Conservation (phyloP, 2,329 filamentous ascomycete genomes). For the Cercospora nicotianae region DNA sequence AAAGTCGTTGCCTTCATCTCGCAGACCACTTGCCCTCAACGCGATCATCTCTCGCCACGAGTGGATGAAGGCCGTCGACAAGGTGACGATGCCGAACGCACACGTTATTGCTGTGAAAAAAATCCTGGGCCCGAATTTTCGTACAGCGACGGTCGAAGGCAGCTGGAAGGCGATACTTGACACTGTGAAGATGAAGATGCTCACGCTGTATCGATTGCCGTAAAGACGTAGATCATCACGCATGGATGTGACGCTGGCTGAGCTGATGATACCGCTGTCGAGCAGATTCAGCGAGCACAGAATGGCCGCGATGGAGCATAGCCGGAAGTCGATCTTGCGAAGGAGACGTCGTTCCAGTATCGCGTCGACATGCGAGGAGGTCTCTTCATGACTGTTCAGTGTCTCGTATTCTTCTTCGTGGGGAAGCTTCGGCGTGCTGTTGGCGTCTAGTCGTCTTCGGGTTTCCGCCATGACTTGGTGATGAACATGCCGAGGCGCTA, state of each 20-base stretch:
- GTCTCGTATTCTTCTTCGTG: neutral
- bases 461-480: neutral
- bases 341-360: slow-evolving; percentile 51
- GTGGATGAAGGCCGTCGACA: slow-evolving; percentile 67
- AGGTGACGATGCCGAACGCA: slow-evolving; percentile 63
- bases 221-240: slow-evolving; percentile 62
- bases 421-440: neutral
- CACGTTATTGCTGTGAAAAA: slow-evolving; percentile 63
- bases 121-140: slow-evolving; percentile 62
- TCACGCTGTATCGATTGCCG: slow-evolving; percentile 66
- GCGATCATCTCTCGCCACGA: slow-evolving; percentile 71
- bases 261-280: slow-evolving; percentile 69
- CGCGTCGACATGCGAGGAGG: neutral
- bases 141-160: slow-evolving; percentile 66
- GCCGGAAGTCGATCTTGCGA: slow-evolving; percentile 64
- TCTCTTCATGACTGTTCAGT: neutral
- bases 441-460: neutral
- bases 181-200: slow-evolving; percentile 73
- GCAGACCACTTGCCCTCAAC: slow-evolving; percentile 50
- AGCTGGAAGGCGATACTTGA: slow-evolving; percentile 67
- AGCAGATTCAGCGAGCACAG: slow-evolving; percentile 68
- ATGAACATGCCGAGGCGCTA: neutral
- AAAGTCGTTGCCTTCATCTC: neutral
- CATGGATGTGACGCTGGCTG: slow-evolving; percentile 69
- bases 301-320: slow-evolving; percentile 71